Conservation (phyloP, 2,329 filamentous ascomycete species). For the Trichoderma atrobrunneum region DNA sequence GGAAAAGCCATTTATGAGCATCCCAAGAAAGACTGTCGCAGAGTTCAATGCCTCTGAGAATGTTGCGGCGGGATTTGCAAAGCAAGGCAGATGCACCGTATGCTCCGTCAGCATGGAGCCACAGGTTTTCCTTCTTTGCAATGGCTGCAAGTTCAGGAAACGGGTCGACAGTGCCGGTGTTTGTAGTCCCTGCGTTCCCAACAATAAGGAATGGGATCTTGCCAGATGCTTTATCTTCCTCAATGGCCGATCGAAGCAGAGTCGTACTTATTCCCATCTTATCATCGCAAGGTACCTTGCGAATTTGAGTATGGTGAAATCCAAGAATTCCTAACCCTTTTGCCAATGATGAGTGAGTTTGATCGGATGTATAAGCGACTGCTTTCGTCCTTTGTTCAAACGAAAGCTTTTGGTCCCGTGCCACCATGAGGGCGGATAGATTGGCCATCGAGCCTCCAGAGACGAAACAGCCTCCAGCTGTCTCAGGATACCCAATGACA, state of each 20-base stretch:
- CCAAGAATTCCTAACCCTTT: constrained; percentile 22
- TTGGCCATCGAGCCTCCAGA: constrained; percentile 30
- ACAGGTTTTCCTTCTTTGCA: constrained; percentile 19
- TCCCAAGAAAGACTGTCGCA: constrained; percentile 29
- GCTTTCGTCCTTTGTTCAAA: constrained; percentile 4
- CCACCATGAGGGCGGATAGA: constrained; percentile 25
- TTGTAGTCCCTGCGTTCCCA: constrained; percentile 22
- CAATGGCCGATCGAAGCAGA: constrained; percentile 8
- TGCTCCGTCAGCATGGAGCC: constrained; percentile 28
- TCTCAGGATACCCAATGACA: constrained; percentile 20
- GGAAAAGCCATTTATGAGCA: constrained; percentile 30
- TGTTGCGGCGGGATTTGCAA: constrained; percentile 18
- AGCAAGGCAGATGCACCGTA: constrained; percentile 27
- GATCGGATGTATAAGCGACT: constrained; percentile 22
- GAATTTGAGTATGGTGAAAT: constrained; percentile 17
- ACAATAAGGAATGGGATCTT: constrained; percentile 21
- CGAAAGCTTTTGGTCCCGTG: constrained; percentile 22
- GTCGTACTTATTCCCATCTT: constrained; percentile 7
- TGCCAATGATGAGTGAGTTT: constrained; percentile 23
- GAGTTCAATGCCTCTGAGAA: constrained; percentile 19
- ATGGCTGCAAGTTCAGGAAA: constrained; percentile 14
- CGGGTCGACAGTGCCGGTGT: constrained; percentile 22
- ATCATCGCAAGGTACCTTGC: constrained; percentile 15
- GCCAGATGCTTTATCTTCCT: constrained; percentile 11
- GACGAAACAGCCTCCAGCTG: constrained; percentile 25